phyloP scores from a whole-genome alignment of 805 yeast genomes.

The Kazachstania martiniae region DNA sequence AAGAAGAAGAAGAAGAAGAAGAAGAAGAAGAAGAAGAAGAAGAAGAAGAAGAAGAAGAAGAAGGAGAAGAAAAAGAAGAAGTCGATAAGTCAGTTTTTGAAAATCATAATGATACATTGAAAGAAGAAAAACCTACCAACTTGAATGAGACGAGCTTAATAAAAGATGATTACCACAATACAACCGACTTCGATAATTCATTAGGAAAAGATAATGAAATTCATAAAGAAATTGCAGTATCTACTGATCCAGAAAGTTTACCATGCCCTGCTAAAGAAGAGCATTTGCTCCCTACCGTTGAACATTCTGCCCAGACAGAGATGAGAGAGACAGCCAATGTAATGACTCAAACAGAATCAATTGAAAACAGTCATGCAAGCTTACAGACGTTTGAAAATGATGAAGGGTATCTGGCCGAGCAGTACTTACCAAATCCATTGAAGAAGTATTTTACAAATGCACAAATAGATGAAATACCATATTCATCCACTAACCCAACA shows the following conservation, averaged over 20 bases:
- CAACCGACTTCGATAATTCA: no score
- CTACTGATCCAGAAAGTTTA: conserved; percentile 10
- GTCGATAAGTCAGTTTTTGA: no score
- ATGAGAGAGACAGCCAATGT: neutral
- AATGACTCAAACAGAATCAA: conserved; percentile 17
- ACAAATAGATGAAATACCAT: conserved; percentile 5
- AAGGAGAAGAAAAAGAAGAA: neutral
- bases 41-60: neutral
- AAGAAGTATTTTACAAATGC: conserved; percentile 17
- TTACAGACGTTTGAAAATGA: conserved; percentile 27
- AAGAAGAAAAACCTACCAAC: neutral
- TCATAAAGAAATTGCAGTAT: conserved; percentile 4
- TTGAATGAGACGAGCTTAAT: no score
- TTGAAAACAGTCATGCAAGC: conserved; percentile 5
- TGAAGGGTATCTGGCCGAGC: conserved; percentile 23
- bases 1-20: neutral
- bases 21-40: conserved; percentile 1
- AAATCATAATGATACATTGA: no score
- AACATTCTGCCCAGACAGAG: neutral
- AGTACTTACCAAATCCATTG: conserved; percentile 13
- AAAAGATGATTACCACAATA: no score
- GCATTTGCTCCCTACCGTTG: neutral
- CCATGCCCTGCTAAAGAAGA: no score
- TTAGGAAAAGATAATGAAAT: neutral
- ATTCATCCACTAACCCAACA: conserved; percentile 8